Conservation (phyloP, 345 rosid genomes). For the Salix caprea region DNA sequence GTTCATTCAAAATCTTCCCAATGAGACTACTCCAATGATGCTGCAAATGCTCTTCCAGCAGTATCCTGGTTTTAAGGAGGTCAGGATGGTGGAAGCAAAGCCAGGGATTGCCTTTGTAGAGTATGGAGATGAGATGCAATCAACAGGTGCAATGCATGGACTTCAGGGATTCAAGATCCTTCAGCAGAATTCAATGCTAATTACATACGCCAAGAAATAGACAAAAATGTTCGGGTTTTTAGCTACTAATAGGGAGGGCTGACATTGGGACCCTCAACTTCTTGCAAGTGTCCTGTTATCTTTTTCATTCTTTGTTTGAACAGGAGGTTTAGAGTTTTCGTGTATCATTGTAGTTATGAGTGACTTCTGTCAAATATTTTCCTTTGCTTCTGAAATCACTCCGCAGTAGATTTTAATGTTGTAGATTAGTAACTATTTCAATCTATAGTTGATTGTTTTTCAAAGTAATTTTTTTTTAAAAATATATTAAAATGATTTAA, state of each 20-base stretch:
- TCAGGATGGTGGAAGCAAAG: slow-evolving; percentile 91
- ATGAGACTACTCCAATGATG: slow-evolving; percentile 73
- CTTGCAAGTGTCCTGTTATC: background rate
- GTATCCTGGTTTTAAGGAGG: slow-evolving; percentile 84
- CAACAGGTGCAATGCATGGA: slow-evolving; percentile 78
- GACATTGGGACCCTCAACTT: background rate
- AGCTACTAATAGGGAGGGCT: background rate
- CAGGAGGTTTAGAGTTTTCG: background rate
- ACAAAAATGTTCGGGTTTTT: background rate
- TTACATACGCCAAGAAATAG: slow-evolving; percentile 93
- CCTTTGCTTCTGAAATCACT: background rate
- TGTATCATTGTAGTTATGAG: background rate
- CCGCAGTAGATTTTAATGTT: background rate
- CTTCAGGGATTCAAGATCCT: slow-evolving; percentile 74
- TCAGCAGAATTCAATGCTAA: slow-evolving; percentile 67
- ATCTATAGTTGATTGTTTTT: too few relatives aligned
- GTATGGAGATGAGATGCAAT: slow-evolving; percentile 79
- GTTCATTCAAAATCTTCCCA: slow-evolving; percentile 88
- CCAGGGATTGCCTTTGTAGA: slow-evolving; percentile 98
- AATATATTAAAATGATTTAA: too few relatives aligned
- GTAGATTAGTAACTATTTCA: background rate
- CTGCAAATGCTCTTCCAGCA: slow-evolving; percentile 74
- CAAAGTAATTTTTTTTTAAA: too few relatives aligned
- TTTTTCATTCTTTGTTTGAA: background rate
- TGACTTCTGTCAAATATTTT: background rate